These are phyloP conservation scores for Lecanicillium sp. DNA, from an alignment of 2,329 filamentous ascomycete species.

Conservation along the genomic window DNA sequence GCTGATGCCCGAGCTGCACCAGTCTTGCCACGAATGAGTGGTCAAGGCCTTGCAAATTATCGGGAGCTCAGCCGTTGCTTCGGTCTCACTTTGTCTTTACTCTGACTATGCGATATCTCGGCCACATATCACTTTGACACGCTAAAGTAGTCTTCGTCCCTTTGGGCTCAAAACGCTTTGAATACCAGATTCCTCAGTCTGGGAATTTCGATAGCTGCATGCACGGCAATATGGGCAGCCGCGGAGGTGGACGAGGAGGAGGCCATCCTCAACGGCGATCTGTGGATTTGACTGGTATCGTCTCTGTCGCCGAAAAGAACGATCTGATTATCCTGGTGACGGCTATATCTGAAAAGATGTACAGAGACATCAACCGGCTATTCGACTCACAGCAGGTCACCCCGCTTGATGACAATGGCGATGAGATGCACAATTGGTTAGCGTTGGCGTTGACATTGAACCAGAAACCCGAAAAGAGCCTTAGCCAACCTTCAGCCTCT, in stretches of 20 bases:
- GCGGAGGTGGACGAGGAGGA: slow-evolving; percentile 27
- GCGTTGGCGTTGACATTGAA: slow-evolving; percentile 24
- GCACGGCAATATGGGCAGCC: slow-evolving; percentile 26
- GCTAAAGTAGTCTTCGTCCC: too few relatives aligned
- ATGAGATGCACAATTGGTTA: slow-evolving; percentile 27
- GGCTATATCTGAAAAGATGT: slow-evolving; percentile 47
- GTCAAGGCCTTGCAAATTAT: too few relatives aligned
- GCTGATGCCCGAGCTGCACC: too few relatives aligned
- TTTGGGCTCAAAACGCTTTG: too few relatives aligned
- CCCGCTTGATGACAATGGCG: slow-evolving; percentile 20
- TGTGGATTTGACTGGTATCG: slow-evolving; percentile 41
- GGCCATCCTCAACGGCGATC: slow-evolving; percentile 31
- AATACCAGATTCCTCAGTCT: too few relatives aligned
- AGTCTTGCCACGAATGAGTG: too few relatives aligned
- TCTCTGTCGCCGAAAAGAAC: slow-evolving; percentile 38
- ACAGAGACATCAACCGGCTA: slow-evolving; percentile 39
- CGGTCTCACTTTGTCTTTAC: too few relatives aligned
- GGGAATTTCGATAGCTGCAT: not conserved
- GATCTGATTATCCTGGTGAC: slow-evolving; percentile 44
- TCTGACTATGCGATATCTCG: too few relatives aligned
- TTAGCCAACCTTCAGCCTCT: slow-evolving; percentile 3
- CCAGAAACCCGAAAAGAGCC: slow-evolving; percentile 15
- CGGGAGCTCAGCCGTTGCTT: too few relatives aligned
- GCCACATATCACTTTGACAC: too few relatives aligned
- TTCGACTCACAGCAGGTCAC: slow-evolving; percentile 39